A percentile compares a stretch with the other conserved stretches of the same genome.
Evolutionary conservation across 106 monocot genomes (phyloP).

Genomic region (Phalaenopsis equestris): DNA sequence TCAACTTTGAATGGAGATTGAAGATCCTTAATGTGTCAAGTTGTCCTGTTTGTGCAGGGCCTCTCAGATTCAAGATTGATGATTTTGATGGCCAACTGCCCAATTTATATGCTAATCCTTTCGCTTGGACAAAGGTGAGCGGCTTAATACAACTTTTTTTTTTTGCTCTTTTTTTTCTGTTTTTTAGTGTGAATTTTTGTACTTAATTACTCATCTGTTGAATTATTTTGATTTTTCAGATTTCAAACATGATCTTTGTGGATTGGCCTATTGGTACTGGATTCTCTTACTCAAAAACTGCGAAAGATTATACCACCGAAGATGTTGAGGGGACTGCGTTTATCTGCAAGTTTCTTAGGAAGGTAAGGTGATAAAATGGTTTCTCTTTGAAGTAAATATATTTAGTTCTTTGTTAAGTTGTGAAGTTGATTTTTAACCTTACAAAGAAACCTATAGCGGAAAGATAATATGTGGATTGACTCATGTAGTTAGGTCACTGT

Average conservation of each 20-base stretch:
- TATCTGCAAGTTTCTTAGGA: slow-evolving; percentile 5
- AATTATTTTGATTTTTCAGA: not conserved
- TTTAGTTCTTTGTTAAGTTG: no score
- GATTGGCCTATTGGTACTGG: slow-evolving; percentile 11
- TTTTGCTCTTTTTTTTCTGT: not conserved
- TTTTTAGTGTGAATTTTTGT: not conserved
- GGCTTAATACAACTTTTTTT: not conserved
- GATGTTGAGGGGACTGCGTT: not conserved
- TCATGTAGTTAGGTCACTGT: not conserved
- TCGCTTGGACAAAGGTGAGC: slow-evolving; percentile 1
- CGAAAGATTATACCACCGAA: not conserved
- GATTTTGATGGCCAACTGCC: slow-evolving; percentile 5
- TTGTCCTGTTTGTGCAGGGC: not conserved
- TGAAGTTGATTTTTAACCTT: no score
- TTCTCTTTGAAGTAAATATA: not conserved
- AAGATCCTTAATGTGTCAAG: not conserved
- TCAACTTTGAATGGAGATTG: not conserved
- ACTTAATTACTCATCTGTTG: not conserved
- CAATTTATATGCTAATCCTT: slow-evolving; percentile 1
- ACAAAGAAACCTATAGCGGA: no score
- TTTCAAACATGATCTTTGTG: slow-evolving; percentile 6
- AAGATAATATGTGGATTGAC: not conserved
- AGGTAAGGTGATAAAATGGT: not conserved
- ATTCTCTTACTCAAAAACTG: slow-evolving; percentile 5
- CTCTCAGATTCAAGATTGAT: slow-evolving; percentile 3